phyloP scores from a whole-genome alignment of 192 early-diverging fungal genomes.

The Backusella tuberculispora region DNA sequence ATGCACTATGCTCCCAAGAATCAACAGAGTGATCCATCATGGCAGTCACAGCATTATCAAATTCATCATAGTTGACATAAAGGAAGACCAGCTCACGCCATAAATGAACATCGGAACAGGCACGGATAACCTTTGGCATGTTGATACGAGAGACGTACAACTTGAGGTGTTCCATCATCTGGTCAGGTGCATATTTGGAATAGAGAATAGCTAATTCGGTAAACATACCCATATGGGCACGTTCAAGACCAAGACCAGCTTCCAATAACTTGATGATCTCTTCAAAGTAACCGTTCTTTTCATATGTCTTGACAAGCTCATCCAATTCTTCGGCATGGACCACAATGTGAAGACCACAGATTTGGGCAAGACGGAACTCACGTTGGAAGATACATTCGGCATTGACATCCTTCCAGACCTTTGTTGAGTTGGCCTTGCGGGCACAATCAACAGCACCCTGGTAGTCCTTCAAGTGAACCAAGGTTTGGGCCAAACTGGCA shows the following conservation, averaged over 20 bases:
- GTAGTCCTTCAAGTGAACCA: slow-evolving; percentile 95
- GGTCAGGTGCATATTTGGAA: slow-evolving; percentile 93
- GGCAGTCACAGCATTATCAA: slow-evolving; percentile 94
- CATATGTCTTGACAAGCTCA: slow-evolving; percentile 86
- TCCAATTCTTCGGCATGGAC: slow-evolving; percentile 98
- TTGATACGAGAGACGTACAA: slow-evolving; percentile 98
- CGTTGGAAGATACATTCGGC: slow-evolving; percentile 92
- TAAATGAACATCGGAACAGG: slow-evolving; percentile 90
- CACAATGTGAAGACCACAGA: slow-evolving; percentile 95
- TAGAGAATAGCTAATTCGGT: slow-evolving; percentile 98
- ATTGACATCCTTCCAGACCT: slow-evolving; percentile 99
- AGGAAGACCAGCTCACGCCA: slow-evolving; percentile 98
- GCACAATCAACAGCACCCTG: slow-evolving; percentile 97
- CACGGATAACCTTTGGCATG: slow-evolving; percentile 98
- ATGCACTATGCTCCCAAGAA: slow-evolving; percentile 95
- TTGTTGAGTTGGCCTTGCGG: slow-evolving; percentile 97
- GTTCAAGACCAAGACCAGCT: slow-evolving; percentile 92
- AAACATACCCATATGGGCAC: slow-evolving; percentile 99
- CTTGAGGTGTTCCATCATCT: slow-evolving; percentile 97
- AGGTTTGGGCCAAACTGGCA: slow-evolving; percentile 93
- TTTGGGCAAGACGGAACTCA: slow-evolving; percentile 97
- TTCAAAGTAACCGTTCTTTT: slow-evolving; percentile 85
- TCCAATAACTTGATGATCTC: slow-evolving; percentile 92
- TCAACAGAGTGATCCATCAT: slow-evolving; percentile 96
- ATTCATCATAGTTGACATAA: slow-evolving; percentile 99